phyloP scores from a whole-genome alignment of 495 filamentous ascomycete genomes.

The Aspergillus coremiiformis region DNA sequence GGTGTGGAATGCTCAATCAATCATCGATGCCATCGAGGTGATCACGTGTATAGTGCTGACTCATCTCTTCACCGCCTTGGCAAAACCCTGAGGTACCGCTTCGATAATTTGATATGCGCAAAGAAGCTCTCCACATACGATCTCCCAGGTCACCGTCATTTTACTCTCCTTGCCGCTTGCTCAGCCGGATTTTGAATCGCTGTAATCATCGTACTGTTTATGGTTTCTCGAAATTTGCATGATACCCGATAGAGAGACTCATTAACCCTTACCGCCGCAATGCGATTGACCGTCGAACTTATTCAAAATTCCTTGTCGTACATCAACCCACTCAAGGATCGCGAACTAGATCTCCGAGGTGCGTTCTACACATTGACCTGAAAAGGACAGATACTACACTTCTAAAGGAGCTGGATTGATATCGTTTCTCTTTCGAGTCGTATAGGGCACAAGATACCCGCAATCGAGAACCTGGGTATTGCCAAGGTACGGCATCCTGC shows the following conservation, averaged over 20 bases:
- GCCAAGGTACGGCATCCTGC: constrained; percentile 58
- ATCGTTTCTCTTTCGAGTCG: constrained; percentile 48
- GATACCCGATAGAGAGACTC: constrained; percentile 12
- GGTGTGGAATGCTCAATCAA: not conserved
- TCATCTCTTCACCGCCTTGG: constrained; percentile 10
- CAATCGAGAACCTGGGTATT: constrained; percentile 96
- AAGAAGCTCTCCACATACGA: not conserved
- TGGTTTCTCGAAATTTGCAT: constrained; percentile 3
- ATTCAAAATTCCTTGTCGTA: constrained; percentile 88
- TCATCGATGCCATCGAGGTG: not conserved
- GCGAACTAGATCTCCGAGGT: constrained; percentile 99
- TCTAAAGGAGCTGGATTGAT: constrained; percentile 75
- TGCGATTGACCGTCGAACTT: constrained; percentile 93
- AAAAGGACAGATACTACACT: constrained; percentile 98
- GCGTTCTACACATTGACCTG: constrained; percentile 56
- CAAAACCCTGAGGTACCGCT: constrained; percentile 8
- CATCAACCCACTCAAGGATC: constrained; percentile 95
- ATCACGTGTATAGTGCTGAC: not conserved
- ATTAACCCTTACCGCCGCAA: constrained; percentile 33
- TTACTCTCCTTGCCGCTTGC: not conserved
- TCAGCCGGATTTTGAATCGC: not conserved
- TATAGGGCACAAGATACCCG: constrained; percentile 95
- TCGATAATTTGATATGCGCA: not conserved
- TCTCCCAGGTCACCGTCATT: not conserved
- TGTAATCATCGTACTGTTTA: not conserved